Base-by-base conservation (phyloP, 495 filamentous ascomycete species). In the Hypoxylon fuscum region DNA sequence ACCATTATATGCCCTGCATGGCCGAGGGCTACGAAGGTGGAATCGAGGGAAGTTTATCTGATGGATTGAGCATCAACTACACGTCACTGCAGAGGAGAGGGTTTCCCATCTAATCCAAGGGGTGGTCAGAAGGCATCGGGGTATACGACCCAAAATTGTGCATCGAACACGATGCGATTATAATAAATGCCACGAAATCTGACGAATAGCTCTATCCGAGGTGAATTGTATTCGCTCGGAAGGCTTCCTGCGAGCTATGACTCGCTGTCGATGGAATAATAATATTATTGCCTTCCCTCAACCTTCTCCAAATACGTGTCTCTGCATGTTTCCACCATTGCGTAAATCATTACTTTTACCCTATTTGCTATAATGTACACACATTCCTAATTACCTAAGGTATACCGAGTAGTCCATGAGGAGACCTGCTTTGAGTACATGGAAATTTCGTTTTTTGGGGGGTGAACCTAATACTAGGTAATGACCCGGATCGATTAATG, bases 1-100 rank as follows among this genome's bases (percentile, higher is more conserved):
- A 34, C 43, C 51, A 62, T 37, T 34, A 25, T 29, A 41, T 56
- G 32, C 40, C 46, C 23, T 20, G 47, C 35, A 55, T 10, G 22
- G 47, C 52, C 25, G 12, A 47, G 31, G 57, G 42, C 32, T 46
- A 43, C 41, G 40, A 43, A 21, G 52, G 21, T 14, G 23, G 52
- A 25, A 31, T 51, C n/a, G 57, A 60, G 44, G 11, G 52, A 23
- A 20, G 25, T 21, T 3, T 53, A 27, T 20, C 17, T 45, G n/a
- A 25, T 40, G 34, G 32, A 18, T 46, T 20, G 25, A 44, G 17
- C 47, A 32, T 60, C 34, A 37, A 21, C 15, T n/a, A 10, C 40
- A 29, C 47, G 6, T 27, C 0, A 6, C 44, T 21, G 20, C 48
- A 41, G 5, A 15, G 34, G 23, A 41, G 15, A 38, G 45, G 27